Percentiles rank a stretch among this genome's conserved stretches.
These are phyloP conservation scores for Calonectria ilicicola DNA, from an alignment of 2,329 filamentous ascomycete species.

Conservation along the genomic window DNA sequence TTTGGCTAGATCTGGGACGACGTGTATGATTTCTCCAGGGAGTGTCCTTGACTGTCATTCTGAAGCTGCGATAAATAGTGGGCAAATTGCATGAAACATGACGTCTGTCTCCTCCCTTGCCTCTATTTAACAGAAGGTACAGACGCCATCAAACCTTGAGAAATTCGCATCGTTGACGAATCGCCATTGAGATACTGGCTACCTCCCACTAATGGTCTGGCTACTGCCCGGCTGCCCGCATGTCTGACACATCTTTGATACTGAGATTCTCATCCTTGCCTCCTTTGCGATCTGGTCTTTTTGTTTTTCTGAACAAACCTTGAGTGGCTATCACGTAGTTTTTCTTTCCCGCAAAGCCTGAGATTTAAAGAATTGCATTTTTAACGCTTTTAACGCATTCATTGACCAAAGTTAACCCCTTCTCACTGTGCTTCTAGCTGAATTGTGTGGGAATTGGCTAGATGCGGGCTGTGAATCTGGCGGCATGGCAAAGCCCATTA, in stretches of 20 bases:
- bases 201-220: neutral
- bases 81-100: slow-evolving; percentile 3
- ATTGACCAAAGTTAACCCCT: neutral
- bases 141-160: no score
- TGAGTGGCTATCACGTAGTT: neutral
- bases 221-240: no score
- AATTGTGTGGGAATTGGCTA: neutral
- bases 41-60: neutral
- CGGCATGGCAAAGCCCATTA: neutral
- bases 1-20: neutral
- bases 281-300: no score
- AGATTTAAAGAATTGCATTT: neutral
- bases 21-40: neutral
- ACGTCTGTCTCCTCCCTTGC: neutral
- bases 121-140: neutral
- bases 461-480: neutral
- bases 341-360: neutral
- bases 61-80: neutral
- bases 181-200: neutral
- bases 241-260: no score
- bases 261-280: no score
- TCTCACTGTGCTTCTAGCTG: neutral
- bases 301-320: no score
- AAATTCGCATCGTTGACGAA: neutral
- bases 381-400: neutral